These are phyloP conservation scores for Exophiala sp. DNA, from an alignment of 2,329 filamentous ascomycete genomes.

Conservation along the genomic window DNA sequence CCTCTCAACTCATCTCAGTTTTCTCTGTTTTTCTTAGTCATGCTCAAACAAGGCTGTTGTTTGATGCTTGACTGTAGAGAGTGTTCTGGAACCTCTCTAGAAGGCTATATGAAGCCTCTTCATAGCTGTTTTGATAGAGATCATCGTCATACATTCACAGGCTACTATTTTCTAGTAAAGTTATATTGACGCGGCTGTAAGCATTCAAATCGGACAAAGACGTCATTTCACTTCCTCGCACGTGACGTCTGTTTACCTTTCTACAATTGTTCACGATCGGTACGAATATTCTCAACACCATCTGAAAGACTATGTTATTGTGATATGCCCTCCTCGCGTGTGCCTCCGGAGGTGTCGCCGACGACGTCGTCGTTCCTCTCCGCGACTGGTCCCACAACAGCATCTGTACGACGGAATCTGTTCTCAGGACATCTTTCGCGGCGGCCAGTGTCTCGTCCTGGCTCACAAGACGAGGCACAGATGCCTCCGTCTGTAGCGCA, in stretches of 20 bases:
- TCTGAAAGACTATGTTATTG: too few relatives aligned
- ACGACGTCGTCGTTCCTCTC: conserved; percentile 5
- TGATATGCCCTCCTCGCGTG: background rate
- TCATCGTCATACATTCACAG: background rate
- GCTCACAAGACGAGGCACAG: background rate
- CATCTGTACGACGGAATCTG: conserved; percentile 43
- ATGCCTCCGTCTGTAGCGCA: background rate
- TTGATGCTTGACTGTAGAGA: background rate
- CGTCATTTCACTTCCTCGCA: too few relatives aligned
- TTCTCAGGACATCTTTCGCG: conserved; percentile 44
- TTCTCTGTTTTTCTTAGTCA: background rate
- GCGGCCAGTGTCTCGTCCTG: conserved; percentile 33
- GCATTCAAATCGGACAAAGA: too few relatives aligned
- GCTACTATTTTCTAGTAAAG: background rate
- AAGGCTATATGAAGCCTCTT: background rate
- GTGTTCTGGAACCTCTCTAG: background rate
- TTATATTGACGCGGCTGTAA: too few relatives aligned
- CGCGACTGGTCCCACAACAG: conserved; percentile 8
- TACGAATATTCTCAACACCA: too few relatives aligned
- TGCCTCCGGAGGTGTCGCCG: conserved; percentile 10
- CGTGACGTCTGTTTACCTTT: too few relatives aligned
- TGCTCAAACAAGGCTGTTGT: background rate
- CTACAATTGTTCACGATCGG: too few relatives aligned
- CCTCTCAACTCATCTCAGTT: background rate
- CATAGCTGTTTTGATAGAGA: background rate